phyloP scores from a whole-genome alignment of 805 yeast genomes.

The Ogataea siamensis region DNA sequence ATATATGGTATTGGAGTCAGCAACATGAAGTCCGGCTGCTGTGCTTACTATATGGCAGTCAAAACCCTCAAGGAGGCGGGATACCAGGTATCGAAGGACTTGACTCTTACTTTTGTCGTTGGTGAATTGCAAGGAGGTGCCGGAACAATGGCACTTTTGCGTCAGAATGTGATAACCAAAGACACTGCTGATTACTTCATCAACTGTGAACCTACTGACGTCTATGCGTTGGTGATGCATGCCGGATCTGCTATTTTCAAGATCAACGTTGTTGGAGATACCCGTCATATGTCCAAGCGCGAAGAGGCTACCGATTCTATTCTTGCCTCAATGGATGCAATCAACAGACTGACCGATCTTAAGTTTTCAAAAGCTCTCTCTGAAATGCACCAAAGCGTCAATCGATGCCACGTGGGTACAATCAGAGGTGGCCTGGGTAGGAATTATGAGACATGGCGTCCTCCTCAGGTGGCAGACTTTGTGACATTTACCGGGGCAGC shows the following conservation, averaged over 20 bases:
- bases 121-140: slow-evolving; percentile 34
- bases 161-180: slow-evolving; percentile 24
- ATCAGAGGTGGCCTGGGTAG: slow-evolving; percentile 34
- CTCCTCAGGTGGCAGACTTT: slow-evolving; percentile 34
- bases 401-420: slow-evolving; percentile 33
- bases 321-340: slow-evolving; percentile 31
- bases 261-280: slow-evolving; percentile 32
- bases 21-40: slow-evolving; percentile 34
- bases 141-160: slow-evolving; percentile 31
- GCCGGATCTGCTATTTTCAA: slow-evolving; percentile 33
- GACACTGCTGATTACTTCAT: slow-evolving; percentile 31
- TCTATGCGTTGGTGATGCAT: slow-evolving; percentile 31
- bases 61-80: slow-evolving; percentile 31
- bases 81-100: slow-evolving; percentile 28
- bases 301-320: slow-evolving; percentile 35
- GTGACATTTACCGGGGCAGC: slow-evolving; percentile 35
- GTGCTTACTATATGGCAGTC: slow-evolving; percentile 35
- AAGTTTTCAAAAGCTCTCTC: slow-evolving; percentile 27
- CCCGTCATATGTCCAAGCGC: slow-evolving; percentile 34
- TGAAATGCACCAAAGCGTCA: slow-evolving; percentile 27
- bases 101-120: slow-evolving; percentile 30
- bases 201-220: slow-evolving; percentile 35
- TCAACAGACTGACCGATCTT: slow-evolving; percentile 26
- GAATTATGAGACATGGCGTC: slow-evolving; percentile 31
- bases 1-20: slow-evolving; percentile 35